Evolutionary conservation across 305 asterid species (phyloP).

Genomic region (Salvia sclarea): DNA sequence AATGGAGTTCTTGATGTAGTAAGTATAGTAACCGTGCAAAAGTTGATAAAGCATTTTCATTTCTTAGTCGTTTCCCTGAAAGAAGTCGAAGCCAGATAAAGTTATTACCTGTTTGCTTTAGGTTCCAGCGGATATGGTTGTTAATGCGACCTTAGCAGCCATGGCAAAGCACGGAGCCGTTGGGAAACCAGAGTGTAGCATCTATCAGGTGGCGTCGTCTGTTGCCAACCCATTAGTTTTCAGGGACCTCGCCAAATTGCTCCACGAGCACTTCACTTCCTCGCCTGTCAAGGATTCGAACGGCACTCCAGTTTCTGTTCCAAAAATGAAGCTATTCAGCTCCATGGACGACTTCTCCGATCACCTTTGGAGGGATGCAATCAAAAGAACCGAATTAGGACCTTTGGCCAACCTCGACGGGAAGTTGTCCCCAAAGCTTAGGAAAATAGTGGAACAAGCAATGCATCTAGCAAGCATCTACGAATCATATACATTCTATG

Average conservation of each 20-base stretch:
- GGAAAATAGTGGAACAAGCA: conserved; percentile 84
- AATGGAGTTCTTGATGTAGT: conserved; percentile 95
- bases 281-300: conserved; percentile 68
- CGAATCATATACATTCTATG: conserved; percentile 82
- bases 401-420: conserved; percentile 55
- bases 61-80: background rate
- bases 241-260: conserved; percentile 65
- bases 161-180: conserved; percentile 87
- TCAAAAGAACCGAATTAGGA: conserved; percentile 50
- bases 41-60: background rate
- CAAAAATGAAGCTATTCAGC: conserved; percentile 68
- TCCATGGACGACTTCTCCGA: conserved; percentile 91
- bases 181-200: conserved; percentile 61
- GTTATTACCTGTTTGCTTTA: conserved; percentile 32
- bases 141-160: conserved; percentile 93
- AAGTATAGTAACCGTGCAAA: conserved; percentile 50
- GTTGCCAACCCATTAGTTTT: conserved; percentile 78
- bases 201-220: conserved; percentile 93
- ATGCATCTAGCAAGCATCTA: conserved; percentile 79
- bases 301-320: conserved; percentile 67
- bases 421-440: conserved; percentile 56
- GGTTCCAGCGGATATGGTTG: conserved; percentile 99
- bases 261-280: conserved; percentile 66
- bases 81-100: background rate
- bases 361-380: conserved; percentile 77